Conservation (phyloP, 1,284 basidiomycete genomes). For the Fistulinella cinereoalba region DNA sequence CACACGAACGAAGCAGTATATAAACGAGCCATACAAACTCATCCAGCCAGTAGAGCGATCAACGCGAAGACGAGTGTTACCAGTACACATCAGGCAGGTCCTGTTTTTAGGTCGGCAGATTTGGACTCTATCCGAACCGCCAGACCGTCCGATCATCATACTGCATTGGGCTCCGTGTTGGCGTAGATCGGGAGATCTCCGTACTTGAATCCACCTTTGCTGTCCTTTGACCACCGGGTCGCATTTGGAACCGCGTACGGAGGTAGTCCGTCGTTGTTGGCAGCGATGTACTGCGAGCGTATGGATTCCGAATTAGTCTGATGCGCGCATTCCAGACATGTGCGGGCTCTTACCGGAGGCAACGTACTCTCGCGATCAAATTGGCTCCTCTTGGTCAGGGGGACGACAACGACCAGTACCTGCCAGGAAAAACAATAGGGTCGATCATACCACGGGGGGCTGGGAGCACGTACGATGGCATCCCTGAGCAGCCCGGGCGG, state of each 20-base stretch:
- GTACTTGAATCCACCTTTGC: slow-evolving; percentile 20
- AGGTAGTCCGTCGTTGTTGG: slow-evolving; percentile 17
- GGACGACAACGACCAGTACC: slow-evolving; percentile 43
- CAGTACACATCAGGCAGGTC: no score
- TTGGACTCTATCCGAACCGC: slow-evolving; percentile 10
- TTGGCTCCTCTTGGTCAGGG: slow-evolving; percentile 31
- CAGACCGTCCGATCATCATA: slow-evolving; percentile 2
- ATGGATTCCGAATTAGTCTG: slow-evolving; percentile 4
- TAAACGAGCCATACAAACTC: slow-evolving; percentile 3
- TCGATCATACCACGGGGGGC: background rate
- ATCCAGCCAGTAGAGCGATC: slow-evolving; percentile 11
- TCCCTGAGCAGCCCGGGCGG: slow-evolving; percentile 43
- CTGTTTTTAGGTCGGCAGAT: no score
- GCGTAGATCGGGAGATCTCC: slow-evolving; percentile 38
- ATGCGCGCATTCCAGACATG: background rate
- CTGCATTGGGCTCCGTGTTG: slow-evolving; percentile 17
- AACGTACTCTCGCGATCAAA: slow-evolving; percentile 47
- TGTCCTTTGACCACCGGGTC: slow-evolving; percentile 16
- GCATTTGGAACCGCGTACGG: slow-evolving; percentile 19
- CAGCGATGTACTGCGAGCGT: slow-evolving; percentile 20
- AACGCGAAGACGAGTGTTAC: no score
- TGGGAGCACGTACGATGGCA: slow-evolving; percentile 36
- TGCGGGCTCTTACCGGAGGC: slow-evolving; percentile 38
- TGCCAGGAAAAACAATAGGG: slow-evolving; percentile 16
- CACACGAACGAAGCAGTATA: background rate